Conservation (phyloP, 345 rosid species). For the Boechera divaricarpa region DNA sequence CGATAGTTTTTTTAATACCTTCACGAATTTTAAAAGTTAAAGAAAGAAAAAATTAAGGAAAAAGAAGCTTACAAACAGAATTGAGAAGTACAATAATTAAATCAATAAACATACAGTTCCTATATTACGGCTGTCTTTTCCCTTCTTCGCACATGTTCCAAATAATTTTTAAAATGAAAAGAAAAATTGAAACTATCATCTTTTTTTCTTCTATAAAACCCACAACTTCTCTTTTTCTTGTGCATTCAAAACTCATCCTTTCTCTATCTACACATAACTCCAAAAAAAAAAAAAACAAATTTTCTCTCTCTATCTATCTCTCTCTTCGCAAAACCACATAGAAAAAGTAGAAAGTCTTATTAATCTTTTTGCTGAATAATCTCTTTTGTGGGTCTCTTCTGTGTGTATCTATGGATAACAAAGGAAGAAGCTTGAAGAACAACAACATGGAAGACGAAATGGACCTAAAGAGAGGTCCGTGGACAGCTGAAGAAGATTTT, state of each 20-base stretch:
- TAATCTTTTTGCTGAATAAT: constrained; percentile 41
- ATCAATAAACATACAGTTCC: constrained; percentile 33
- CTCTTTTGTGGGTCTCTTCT: constrained; percentile 35
- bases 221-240: constrained; percentile 45
- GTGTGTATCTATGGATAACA: constrained; percentile 57
- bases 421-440: constrained; percentile 46
- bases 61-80: constrained; percentile 11
- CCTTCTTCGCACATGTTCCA: constrained; percentile 47
- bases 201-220: constrained; percentile 54
- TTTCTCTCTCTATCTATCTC: constrained; percentile 14
- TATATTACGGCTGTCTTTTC: constrained; percentile 46
- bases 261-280: constrained; percentile 41
- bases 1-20: neutral
- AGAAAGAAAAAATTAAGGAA: neutral
- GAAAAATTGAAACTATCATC: constrained; percentile 48
- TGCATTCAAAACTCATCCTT: constrained; percentile 43
- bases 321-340: constrained; percentile 27
- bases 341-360: constrained; percentile 27
- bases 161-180: constrained; percentile 25
- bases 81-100: constrained; percentile 16
- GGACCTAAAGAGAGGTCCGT: constrained; percentile 84
- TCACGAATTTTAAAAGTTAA: constrained; percentile 14
- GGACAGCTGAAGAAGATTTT: constrained; percentile 91
- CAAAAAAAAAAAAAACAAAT: neutral
- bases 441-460: constrained; percentile 57